Base-by-base conservation (phyloP, 495 filamentous ascomycete species). In the Penicillium flavigenum region DNA sequence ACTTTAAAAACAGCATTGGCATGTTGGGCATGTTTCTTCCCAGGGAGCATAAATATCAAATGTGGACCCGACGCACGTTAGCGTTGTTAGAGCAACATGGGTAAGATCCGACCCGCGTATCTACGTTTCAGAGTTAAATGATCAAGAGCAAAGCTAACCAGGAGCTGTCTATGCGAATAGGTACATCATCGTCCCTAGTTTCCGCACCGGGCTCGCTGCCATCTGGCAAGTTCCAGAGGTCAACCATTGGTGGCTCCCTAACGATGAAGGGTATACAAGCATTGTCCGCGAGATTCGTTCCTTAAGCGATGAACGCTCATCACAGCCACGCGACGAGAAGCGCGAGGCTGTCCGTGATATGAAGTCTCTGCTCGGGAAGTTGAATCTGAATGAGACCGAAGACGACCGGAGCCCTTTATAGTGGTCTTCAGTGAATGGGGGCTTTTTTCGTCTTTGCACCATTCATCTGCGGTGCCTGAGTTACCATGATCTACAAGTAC, bases 161-260 rank as follows among this genome's bases (percentile, higher is more conserved):
- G 17, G 14, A 29, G 54, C 20, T 34, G 31, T 31, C 38, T 32
- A 31, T 20, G 10, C n/a, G 9, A 31, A 45, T 64, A 97, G 93
- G 43, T 96, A 95, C 69, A 86, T 95, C 26, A 91, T 87, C 58
- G 86, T 92, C 8, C 72, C 81, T 29, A 85, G 81, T 42, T 86
- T 92, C 71, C 89, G 93, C 63, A 70, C 74, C 24, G 82, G 81
- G 50, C 86, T 98, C 77, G 82, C 88, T 14, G 81, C 85, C 29
- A 67, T 88, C 32, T 96, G 91, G 80, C 74, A 80, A 60, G 76
- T 87, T 34, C 81, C 83, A 10, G 86, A 85, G 49, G 78, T 90
- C 56, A 78, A 81, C 51, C 80, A 87, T 38, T 96, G 91, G 90
- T 96, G 91, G 91, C 81, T 95, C 22, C 89, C 91, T 3, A 84